Conservation (phyloP, 768 basidiomycete genomes). For the Mycena latifolia region DNA sequence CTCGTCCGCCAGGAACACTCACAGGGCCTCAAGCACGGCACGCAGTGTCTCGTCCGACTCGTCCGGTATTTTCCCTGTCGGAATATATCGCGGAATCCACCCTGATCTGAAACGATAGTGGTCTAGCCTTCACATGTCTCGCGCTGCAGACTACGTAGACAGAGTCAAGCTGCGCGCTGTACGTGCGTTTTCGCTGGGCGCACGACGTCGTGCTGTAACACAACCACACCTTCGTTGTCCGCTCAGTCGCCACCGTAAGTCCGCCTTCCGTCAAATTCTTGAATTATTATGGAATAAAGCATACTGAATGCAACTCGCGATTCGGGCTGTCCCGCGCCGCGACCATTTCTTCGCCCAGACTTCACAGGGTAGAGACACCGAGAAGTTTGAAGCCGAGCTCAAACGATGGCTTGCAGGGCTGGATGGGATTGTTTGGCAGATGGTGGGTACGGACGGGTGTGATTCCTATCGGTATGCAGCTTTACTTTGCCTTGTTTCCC, state of each 20-base stretch:
- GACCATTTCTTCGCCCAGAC: constrained; percentile 72
- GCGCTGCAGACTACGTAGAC: constrained; percentile 79
- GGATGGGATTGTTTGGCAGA: constrained; percentile 61
- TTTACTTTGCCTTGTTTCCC: too few relatives aligned
- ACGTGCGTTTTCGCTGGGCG: constrained; percentile 77
- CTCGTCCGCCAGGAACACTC: constrained; percentile 66
- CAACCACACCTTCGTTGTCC: constrained; percentile 77
- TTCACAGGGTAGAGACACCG: constrained; percentile 67
- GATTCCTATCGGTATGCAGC: too few relatives aligned
- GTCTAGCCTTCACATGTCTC: constrained; percentile 74
- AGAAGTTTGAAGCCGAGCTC: constrained; percentile 67
- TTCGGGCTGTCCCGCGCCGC: too few relatives aligned
- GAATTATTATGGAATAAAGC: too few relatives aligned
- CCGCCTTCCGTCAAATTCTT: constrained; percentile 27
- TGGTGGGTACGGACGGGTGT: constrained; percentile 68
- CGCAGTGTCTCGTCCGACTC: constrained; percentile 73
- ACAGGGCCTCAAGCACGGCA: constrained; percentile 62
- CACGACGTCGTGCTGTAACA: constrained; percentile 77
- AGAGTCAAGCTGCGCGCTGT: too few relatives aligned
- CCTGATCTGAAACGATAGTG: too few relatives aligned
- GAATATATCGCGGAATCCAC: too few relatives aligned
- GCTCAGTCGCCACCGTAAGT: constrained; percentile 72
- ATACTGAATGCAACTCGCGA: too few relatives aligned
- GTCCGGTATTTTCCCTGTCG: constrained; percentile 68
- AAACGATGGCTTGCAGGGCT: constrained; percentile 72